These are phyloP conservation scores for Phascolomyces articulosus DNA, from an alignment of 371 early-diverging fungal genomes.

Conservation along the genomic window DNA sequence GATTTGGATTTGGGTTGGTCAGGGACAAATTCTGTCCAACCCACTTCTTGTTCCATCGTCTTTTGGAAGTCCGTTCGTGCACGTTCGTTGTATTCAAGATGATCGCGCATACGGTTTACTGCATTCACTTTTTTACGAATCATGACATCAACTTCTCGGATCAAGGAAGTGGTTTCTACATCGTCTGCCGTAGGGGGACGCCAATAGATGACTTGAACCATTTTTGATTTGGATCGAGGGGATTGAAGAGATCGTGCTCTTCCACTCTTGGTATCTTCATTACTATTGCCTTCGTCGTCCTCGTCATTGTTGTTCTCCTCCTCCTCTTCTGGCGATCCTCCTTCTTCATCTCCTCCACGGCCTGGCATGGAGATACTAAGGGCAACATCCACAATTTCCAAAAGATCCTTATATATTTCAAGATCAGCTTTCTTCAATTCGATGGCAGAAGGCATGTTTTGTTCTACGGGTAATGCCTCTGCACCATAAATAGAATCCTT, in stretches of 20 bases:
- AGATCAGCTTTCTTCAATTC: constrained; percentile 28
- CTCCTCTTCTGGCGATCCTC: background rate
- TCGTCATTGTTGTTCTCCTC: background rate
- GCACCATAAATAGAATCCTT: constrained; percentile 30
- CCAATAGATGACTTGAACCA: constrained; percentile 64
- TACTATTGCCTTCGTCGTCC: background rate
- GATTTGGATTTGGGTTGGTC: no score
- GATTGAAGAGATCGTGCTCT: constrained; percentile 36
- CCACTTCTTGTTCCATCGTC: constrained; percentile 30
- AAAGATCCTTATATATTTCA: constrained; percentile 34
- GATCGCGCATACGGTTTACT: constrained; percentile 55
- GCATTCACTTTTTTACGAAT: constrained; percentile 43
- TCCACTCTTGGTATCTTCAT: background rate
- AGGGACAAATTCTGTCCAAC: constrained; percentile 49
- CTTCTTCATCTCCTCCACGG: constrained; percentile 19
- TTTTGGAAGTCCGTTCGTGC: constrained; percentile 44
- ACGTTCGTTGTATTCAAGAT: constrained; percentile 43
- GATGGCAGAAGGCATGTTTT: constrained; percentile 14
- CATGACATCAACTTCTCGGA: constrained; percentile 39
- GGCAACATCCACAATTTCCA: constrained; percentile 49
- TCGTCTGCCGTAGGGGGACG: constrained; percentile 50
- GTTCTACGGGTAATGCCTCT: constrained; percentile 24
- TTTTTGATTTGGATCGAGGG: constrained; percentile 49
- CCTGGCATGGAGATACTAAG: constrained; percentile 63
- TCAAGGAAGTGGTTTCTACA: constrained; percentile 16